Percentiles rank a stretch among this genome's conserved stretches.
Conservation (phyloP, 805 yeast species). For the Metschnikowia anglica region DNA sequence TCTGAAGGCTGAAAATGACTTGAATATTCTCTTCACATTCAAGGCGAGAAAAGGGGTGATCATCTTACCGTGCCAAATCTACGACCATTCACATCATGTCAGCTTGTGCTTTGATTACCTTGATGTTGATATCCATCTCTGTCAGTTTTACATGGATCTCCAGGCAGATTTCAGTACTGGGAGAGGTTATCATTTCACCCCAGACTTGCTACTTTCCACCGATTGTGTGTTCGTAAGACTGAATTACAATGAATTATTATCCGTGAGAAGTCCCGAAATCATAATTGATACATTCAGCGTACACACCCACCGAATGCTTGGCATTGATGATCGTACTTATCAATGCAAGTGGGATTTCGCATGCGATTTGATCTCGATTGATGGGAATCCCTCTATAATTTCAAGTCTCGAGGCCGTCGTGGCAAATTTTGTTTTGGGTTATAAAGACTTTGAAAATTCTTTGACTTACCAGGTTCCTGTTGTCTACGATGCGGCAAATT, state of each 20-base stretch:
- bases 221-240: slow-evolving; percentile 28
- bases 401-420: slow-evolving; percentile 44
- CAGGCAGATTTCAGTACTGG: slow-evolving; percentile 69
- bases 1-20: slow-evolving; percentile 63
- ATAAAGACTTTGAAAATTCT: slow-evolving; percentile 73
- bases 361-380: slow-evolving; percentile 55
- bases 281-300: slow-evolving; percentile 58
- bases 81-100: slow-evolving; percentile 60
- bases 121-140: slow-evolving; percentile 79
- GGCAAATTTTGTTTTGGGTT: slow-evolving; percentile 58
- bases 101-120: slow-evolving; percentile 63
- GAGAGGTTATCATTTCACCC: slow-evolving; percentile 28
- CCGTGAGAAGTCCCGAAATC: slow-evolving; percentile 41
- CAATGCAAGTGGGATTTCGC: slow-evolving; percentile 88
- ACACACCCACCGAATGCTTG: slow-evolving; percentile 92
- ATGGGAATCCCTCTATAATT: slow-evolving; percentile 49
- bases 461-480: slow-evolving; percentile 55
- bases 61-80: slow-evolving; percentile 70
- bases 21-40: slow-evolving; percentile 73
- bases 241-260: slow-evolving; percentile 20
- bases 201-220: slow-evolving; percentile 22
- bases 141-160: slow-evolving; percentile 90
- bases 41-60: slow-evolving; percentile 68
- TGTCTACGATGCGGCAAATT: slow-evolving; percentile 66
- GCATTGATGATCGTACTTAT: slow-evolving; percentile 80